These are phyloP conservation scores for Boletus sp. DNA, from an alignment of 768 basidiomycete species.

Conservation along the genomic window DNA sequence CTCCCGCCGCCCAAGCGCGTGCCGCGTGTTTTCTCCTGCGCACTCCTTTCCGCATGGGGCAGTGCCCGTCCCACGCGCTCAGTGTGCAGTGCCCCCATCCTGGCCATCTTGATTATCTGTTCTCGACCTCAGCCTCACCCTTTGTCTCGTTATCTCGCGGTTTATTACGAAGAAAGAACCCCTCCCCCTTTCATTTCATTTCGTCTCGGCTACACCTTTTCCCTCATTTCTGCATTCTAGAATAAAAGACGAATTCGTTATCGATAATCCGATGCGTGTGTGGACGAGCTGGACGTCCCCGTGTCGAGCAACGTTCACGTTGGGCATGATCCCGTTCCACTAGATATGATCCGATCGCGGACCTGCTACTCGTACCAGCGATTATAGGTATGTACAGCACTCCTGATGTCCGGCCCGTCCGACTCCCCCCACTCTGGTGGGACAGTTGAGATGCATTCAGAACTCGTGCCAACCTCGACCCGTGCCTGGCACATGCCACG, in stretches of 20 bases:
- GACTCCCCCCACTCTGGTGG: neutral
- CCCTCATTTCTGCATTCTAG: constrained; percentile 3
- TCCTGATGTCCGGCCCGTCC: neutral
- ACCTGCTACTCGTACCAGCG: neutral
- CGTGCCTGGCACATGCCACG: constrained; percentile 14
- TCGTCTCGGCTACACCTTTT: constrained; percentile 5
- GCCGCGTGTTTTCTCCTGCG: constrained; percentile 22
- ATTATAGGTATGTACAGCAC: neutral
- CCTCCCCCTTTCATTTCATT: constrained; percentile 1
- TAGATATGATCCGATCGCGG: constrained; percentile 1
- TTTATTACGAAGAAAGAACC: constrained; percentile 9
- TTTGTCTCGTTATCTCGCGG: neutral
- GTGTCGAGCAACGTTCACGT: constrained; percentile 1
- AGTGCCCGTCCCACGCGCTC: neutral
- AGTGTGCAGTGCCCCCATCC: neutral
- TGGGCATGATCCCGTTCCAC: neutral
- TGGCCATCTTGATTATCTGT: neutral
- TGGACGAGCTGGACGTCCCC: neutral
- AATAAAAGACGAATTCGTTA: constrained; percentile 8
- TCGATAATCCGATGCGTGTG: constrained; percentile 14
- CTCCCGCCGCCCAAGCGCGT: constrained; percentile 9
- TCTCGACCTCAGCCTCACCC: neutral
- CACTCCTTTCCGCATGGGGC: neutral
- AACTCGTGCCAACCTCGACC: neutral
- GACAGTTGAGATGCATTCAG: neutral